A percentile compares a stretch with the other conserved stretches of the same genome.
Conservation (phyloP, 2,329 filamentous ascomycete genomes). For the Camillea tinctor region DNA sequence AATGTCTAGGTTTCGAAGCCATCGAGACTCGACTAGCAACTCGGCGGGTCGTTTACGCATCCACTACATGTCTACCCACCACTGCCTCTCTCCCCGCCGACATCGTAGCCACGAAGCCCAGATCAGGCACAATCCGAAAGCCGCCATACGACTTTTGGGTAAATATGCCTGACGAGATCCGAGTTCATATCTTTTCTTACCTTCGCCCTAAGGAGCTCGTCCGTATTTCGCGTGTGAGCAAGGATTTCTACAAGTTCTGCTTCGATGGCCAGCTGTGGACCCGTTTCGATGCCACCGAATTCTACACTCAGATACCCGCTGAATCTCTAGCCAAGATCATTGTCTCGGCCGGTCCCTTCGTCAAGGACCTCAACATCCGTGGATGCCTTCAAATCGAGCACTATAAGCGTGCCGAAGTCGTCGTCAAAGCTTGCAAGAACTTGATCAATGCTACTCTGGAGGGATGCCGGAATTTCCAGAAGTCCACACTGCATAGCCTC, state of each 20-base stretch:
- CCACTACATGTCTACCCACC: conserved; percentile 38
- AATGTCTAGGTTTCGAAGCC: conserved; percentile 40
- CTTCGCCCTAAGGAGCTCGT: conserved; percentile 80
- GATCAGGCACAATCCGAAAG: conserved; percentile 31
- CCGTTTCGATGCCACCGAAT: conserved; percentile 77
- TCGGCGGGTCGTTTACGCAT: conserved; percentile 54
- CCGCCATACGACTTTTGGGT: conserved; percentile 69
- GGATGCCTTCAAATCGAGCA: conserved; percentile 89
- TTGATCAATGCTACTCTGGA: conserved; percentile 85
- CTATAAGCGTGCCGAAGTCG: conserved; percentile 71
- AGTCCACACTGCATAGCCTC: conserved; percentile 74
- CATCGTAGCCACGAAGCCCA: conserved; percentile 45
- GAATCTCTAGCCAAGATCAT: conserved; percentile 84
- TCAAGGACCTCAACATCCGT: conserved; percentile 84
- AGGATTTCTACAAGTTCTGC: conserved; percentile 76
- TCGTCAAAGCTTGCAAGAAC: conserved; percentile 83
- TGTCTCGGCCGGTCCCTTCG: conserved; percentile 79
- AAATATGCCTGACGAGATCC: conserved; percentile 78
- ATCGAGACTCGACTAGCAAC: conserved; percentile 50
- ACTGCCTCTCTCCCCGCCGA: conserved; percentile 66
- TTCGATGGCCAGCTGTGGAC: conserved; percentile 96
- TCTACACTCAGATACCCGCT: conserved; percentile 83
- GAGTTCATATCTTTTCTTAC: conserved; percentile 73
- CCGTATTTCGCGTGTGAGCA: conserved; percentile 73
- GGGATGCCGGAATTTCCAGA: conserved; percentile 82